Conservation (phyloP, 129 eudicot genomes). For the Calendula officinalis region DNA sequence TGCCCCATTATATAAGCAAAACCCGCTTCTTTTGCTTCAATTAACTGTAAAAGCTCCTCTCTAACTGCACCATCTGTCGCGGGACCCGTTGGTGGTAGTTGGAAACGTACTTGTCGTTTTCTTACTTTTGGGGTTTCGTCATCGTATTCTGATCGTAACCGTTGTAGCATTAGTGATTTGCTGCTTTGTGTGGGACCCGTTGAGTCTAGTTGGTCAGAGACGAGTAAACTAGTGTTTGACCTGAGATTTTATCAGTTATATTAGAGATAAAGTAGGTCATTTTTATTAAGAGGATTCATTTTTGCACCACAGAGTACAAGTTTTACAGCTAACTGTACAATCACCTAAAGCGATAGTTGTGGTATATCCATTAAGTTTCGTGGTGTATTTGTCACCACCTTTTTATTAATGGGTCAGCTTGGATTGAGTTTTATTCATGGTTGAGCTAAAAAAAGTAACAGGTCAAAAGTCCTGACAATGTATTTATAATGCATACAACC, state of each 20-base stretch:
- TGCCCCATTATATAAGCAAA: slow-evolving; percentile 97
- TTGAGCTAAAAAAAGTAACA: too few relatives aligned
- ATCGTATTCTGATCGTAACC: slow-evolving; percentile 68
- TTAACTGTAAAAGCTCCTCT: slow-evolving; percentile 76
- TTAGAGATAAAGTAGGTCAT: too few relatives aligned
- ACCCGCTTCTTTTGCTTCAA: slow-evolving; percentile 92
- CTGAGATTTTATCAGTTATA: not conserved
- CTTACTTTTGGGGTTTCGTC: slow-evolving; percentile 75
- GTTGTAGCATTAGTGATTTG: slow-evolving; percentile 65
- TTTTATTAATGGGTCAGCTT: too few relatives aligned
- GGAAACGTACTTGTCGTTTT: slow-evolving; percentile 69
- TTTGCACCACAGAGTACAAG: too few relatives aligned
- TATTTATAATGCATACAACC: too few relatives aligned
- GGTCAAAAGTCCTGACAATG: too few relatives aligned
- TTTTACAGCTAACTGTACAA: too few relatives aligned
- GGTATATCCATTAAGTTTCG: too few relatives aligned
- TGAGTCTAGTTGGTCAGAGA: slow-evolving; percentile 45
- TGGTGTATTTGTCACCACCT: too few relatives aligned
- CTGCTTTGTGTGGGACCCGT: slow-evolving; percentile 49
- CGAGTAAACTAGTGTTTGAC: slow-evolving; percentile 46
- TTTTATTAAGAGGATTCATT: too few relatives aligned
- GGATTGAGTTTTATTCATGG: too few relatives aligned
- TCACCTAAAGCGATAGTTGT: too few relatives aligned
- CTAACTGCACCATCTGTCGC: slow-evolving; percentile 56
- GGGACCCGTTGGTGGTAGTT: slow-evolving; percentile 50